Percentiles rank a stretch among this genome's conserved stretches.
These are phyloP conservation scores for Lagerstroemia fauriei DNA, from an alignment of 441 rosid genomes.

Conservation along the genomic window DNA sequence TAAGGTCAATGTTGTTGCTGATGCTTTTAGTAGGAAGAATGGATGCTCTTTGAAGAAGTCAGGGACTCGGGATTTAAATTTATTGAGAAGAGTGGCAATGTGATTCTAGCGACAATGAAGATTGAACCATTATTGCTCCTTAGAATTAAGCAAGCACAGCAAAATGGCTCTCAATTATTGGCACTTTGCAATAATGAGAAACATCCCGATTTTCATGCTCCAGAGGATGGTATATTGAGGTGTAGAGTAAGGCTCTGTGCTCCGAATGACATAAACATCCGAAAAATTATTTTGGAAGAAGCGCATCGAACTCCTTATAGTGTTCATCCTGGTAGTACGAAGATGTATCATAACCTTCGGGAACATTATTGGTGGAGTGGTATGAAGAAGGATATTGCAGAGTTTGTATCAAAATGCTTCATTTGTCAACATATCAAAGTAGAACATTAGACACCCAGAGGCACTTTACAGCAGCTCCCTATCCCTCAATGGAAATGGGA, in stretches of 20 bases:
- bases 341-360: not conserved
- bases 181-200: too few relatives aligned
- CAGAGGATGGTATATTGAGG: not conserved
- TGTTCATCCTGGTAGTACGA: not conserved
- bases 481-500: not conserved
- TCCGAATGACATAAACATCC: not conserved
- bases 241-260: not conserved
- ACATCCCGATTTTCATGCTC: not conserved
- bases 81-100: too few relatives aligned
- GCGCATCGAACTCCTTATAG: not conserved
- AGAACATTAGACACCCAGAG: not conserved
- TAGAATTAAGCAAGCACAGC: too few relatives aligned
- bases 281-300: not conserved
- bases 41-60: too few relatives aligned
- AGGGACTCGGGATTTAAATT: too few relatives aligned
- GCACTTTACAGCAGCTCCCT: not conserved
- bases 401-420: not conserved
- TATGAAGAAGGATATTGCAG: not conserved
- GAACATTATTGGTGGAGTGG: not conserved
- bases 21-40: too few relatives aligned
- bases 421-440: not conserved
- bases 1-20: too few relatives aligned
- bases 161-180: too few relatives aligned
- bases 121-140: too few relatives aligned
- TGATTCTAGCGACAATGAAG: too few relatives aligned